These are phyloP conservation scores for Moesziomyces sp. DNA, from an alignment of 1,284 basidiomycete genomes.

Conservation along the genomic window DNA sequence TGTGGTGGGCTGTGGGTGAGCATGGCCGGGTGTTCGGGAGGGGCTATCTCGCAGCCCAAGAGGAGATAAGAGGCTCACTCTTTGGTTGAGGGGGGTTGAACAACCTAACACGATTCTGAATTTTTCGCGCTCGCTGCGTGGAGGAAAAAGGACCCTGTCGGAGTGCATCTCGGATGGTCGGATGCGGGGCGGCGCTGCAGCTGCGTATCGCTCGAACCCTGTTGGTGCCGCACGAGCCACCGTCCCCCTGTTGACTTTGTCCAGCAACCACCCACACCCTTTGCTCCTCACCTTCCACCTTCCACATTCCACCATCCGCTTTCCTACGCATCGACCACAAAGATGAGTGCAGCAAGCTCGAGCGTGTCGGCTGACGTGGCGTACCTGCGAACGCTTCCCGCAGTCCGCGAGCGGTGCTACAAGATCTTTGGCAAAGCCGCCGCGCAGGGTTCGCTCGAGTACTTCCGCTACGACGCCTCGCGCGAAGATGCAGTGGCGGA, in stretches of 20 bases:
- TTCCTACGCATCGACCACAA: not conserved
- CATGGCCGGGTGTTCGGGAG: too few relatives aligned
- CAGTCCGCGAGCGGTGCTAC: constrained; percentile 84
- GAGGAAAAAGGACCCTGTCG: constrained; percentile 7
- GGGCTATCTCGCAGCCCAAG: too few relatives aligned
- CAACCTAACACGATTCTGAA: not conserved
- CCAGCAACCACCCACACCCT: not conserved
- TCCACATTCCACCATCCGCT: not conserved
- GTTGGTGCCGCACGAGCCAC: constrained; percentile 23
- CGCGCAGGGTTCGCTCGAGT: constrained; percentile 76
- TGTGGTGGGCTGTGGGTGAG: too few relatives aligned
- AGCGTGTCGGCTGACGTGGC: constrained; percentile 21
- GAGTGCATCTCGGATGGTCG: constrained; percentile 21
- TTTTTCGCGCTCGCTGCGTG: not conserved
- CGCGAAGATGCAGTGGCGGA: constrained; percentile 79
- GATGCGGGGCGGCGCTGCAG: constrained; percentile 2
- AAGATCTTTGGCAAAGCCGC: constrained; percentile 80
- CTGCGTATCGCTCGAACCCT: not conserved
- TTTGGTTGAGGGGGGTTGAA: too few relatives aligned
- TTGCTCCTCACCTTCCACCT: not conserved
- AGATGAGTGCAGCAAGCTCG: not conserved
- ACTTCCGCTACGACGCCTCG: constrained; percentile 84
- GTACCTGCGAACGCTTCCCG: constrained; percentile 83
- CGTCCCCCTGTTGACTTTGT: not conserved
- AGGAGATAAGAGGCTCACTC: too few relatives aligned